These are phyloP conservation scores for Gossypium davidsonii DNA, from an alignment of 441 rosid species.

Conservation along the genomic window DNA sequence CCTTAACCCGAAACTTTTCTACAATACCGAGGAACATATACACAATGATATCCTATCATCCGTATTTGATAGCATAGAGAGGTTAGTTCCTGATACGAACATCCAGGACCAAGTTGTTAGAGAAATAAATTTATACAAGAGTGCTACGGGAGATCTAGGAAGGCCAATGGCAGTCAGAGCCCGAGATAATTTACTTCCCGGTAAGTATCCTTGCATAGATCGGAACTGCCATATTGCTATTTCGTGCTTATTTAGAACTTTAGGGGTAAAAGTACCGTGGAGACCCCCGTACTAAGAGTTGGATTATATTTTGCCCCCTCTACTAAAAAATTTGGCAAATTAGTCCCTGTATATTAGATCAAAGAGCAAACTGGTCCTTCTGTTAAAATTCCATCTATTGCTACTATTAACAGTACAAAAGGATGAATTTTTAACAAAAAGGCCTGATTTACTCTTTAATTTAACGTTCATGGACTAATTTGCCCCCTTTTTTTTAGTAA, in stretches of 20 bases:
- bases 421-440: too few species aligned
- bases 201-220: slow-evolving; percentile 29
- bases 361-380: too few species aligned
- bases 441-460: too few species aligned
- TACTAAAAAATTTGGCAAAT: too few species aligned
- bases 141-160: slow-evolving; percentile 75
- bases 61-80: slow-evolving; percentile 80
- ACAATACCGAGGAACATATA: slow-evolving; percentile 55
- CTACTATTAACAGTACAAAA: too few species aligned
- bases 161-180: slow-evolving; percentile 82
- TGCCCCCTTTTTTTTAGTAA: too few species aligned
- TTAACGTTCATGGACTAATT: too few species aligned
- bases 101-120: slow-evolving; percentile 69
- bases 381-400: too few species aligned
- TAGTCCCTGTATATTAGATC: too few species aligned
- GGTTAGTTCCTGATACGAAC: slow-evolving; percentile 59
- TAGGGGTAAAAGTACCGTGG: too few species aligned
- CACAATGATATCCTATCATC: slow-evolving; percentile 57
- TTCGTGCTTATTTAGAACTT: neutral
- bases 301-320: too few species aligned
- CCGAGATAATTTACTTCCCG: slow-evolving; percentile 74
- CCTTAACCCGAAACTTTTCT: slow-evolving; percentile 86
- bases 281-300: too few species aligned
- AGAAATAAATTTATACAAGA: slow-evolving; percentile 67
- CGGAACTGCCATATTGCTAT: neutral